These are phyloP conservation scores for Aspergillus transmontanensis DNA, from an alignment of 2,329 filamentous ascomycete genomes.

Conservation along the genomic window DNA sequence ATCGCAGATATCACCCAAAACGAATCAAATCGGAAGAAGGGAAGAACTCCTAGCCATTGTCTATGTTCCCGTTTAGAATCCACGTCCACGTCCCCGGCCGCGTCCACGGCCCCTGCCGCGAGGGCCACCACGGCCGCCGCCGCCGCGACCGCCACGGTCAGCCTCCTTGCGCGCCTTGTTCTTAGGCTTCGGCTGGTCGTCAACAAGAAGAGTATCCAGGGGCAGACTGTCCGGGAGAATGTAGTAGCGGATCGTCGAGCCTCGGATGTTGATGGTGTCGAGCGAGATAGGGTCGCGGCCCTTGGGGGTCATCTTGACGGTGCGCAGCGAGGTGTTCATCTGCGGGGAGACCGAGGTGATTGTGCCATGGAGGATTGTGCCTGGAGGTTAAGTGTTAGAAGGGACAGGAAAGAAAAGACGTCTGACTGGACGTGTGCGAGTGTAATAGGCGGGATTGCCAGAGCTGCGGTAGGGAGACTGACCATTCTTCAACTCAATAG, in stretches of 20 bases:
- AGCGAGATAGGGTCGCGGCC: slow-evolving; percentile 84
- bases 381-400: slow-evolving; percentile 47
- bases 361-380: slow-evolving; percentile 94
- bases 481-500: slow-evolving; percentile 98
- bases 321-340: slow-evolving; percentile 96
- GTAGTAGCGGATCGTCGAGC: slow-evolving; percentile 93
- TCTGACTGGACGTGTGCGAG: background rate
- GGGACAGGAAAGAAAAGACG: background rate
- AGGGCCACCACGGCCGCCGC: slow-evolving; percentile 51
- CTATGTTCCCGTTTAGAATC: slow-evolving; percentile 25
- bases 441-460: slow-evolving; percentile 3
- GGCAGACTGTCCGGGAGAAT: slow-evolving; percentile 95
- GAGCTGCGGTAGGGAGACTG: slow-evolving; percentile 26
- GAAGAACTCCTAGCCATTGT: slow-evolving; percentile 20
- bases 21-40: slow-evolving; percentile 15
- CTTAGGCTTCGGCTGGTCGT: slow-evolving; percentile 97
- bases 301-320: slow-evolving; percentile 93
- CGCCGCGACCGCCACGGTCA: slow-evolving; percentile 51
- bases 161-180: slow-evolving; percentile 98
- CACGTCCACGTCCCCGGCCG: slow-evolving; percentile 49
- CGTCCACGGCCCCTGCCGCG: slow-evolving; percentile 54
- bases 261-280: slow-evolving; percentile 95
- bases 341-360: slow-evolving; percentile 95
- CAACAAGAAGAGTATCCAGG: slow-evolving; percentile 91
- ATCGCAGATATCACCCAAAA: slow-evolving; percentile 24